A percentile compares a stretch with the other conserved stretches of the same genome.
These are phyloP conservation scores for Citrus glauca DNA, from an alignment of 345 rosid species.

Conservation along the genomic window DNA sequence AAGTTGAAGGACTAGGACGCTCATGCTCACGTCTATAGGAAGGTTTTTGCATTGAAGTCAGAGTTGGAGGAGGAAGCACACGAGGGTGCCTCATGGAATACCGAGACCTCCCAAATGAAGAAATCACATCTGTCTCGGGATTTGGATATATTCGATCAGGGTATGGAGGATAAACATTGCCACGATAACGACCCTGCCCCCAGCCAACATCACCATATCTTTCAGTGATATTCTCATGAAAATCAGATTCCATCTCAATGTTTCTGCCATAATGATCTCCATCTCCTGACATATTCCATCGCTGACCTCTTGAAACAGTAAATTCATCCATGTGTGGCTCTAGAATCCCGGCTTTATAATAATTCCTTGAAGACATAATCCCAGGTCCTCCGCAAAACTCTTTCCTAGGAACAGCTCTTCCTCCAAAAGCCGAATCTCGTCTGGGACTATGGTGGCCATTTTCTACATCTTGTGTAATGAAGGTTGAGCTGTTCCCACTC, in stretches of 20 bases:
- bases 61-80: constrained; percentile 81
- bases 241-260: constrained; percentile 60
- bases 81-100: constrained; percentile 90
- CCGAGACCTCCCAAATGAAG: constrained; percentile 74
- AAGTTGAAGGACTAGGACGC: constrained; percentile 53
- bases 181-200: constrained; percentile 54
- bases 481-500: constrained; percentile 48
- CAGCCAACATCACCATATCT: constrained; percentile 65
- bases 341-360: constrained; percentile 51
- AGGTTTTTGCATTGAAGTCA: constrained; percentile 54
- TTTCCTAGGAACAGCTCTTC: constrained; percentile 49
- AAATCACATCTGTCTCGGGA: constrained; percentile 61
- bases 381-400: constrained; percentile 64
- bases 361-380: constrained; percentile 37
- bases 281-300: constrained; percentile 71
- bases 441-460: constrained; percentile 47
- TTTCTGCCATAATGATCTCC: constrained; percentile 61
- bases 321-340: constrained; percentile 53
- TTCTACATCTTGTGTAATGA: constrained; percentile 47
- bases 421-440: constrained; percentile 43
- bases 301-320: constrained; percentile 44
- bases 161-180: constrained; percentile 49
- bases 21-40: constrained; percentile 51
- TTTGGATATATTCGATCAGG: constrained; percentile 58
- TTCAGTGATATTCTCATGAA: constrained; percentile 59